Conservation (phyloP, 2,329 filamentous ascomycete genomes). For the Cordyceps fumosorosea region DNA sequence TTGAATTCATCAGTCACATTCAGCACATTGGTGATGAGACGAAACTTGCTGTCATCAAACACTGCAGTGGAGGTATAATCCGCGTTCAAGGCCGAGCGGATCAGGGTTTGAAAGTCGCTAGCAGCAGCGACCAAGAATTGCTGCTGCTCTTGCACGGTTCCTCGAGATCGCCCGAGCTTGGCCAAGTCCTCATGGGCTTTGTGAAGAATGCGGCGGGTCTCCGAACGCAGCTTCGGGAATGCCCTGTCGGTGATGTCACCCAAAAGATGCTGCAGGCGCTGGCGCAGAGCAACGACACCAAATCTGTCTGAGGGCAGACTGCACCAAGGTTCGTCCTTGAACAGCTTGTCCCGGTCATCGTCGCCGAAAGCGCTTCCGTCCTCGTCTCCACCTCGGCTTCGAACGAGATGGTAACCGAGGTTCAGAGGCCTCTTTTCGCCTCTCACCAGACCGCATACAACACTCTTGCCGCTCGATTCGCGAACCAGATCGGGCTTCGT, state of each 20-base stretch:
- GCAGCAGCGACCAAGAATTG: conserved; percentile 16
- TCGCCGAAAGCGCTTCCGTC: not conserved
- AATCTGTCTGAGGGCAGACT: conserved; percentile 18
- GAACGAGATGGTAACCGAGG: conserved; percentile 20
- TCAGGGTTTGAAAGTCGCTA: conserved; percentile 17
- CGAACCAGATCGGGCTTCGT: conserved; percentile 40
- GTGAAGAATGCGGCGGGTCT: conserved; percentile 15
- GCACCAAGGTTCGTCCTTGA: not conserved
- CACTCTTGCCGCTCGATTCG: conserved; percentile 16
- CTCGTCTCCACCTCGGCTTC: conserved; percentile 21
- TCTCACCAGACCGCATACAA: conserved; percentile 14
- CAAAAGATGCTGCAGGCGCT: conserved; percentile 20
- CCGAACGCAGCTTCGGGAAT: conserved; percentile 22
- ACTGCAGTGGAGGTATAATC: conserved; percentile 14
- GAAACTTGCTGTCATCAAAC: conserved; percentile 15
- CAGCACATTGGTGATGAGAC: conserved; percentile 19
- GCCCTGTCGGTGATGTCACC: conserved; percentile 22
- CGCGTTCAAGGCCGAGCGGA: conserved; percentile 11
- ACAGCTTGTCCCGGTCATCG: not conserved
- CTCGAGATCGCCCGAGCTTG: conserved; percentile 14
- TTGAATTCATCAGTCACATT: conserved; percentile 18
- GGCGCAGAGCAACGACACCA: conserved; percentile 20
- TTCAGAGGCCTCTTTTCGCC: conserved; percentile 17
- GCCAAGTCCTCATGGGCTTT: conserved; percentile 11
- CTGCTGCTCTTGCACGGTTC: conserved; percentile 16